Conservation (phyloP, 331 rosid genomes). For the Malus hybrid region DNA sequence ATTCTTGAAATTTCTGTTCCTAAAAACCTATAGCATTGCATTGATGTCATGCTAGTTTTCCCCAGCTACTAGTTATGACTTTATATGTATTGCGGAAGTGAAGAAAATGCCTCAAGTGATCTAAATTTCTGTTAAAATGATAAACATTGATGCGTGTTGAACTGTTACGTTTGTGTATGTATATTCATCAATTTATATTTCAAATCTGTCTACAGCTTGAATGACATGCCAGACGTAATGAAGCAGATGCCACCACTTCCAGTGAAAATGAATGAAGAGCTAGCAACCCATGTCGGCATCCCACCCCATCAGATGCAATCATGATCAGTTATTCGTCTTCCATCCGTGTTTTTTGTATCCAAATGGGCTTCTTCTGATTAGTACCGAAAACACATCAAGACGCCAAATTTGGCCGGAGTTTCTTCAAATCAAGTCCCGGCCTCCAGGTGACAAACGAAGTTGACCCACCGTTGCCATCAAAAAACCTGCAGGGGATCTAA, state of each 20-base stretch:
- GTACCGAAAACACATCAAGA: not conserved
- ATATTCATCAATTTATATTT: not conserved
- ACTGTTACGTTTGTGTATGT: not conserved
- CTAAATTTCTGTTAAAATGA: not conserved
- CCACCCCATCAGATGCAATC: slow-evolving; percentile 51
- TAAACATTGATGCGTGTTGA: not conserved
- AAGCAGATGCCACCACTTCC: slow-evolving; percentile 98
- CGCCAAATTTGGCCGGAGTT: slow-evolving; percentile 11
- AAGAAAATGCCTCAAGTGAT: not conserved
- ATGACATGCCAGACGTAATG: slow-evolving; percentile 79
- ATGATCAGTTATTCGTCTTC: slow-evolving; percentile 19
- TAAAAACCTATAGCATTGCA: too few species aligned
- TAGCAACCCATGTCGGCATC: slow-evolving; percentile 70
- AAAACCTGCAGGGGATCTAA: slow-evolving; percentile 20
- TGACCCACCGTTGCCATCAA: slow-evolving; percentile 25
- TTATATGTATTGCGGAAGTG: not conserved
- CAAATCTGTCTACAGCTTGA: slow-evolving; percentile 36
- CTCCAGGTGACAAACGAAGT: slow-evolving; percentile 22
- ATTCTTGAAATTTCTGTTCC: too few species aligned
- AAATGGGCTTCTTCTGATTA: not conserved
- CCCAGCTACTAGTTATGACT: not conserved
- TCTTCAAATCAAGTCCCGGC: slow-evolving; percentile 15
- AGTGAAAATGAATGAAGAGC: slow-evolving; percentile 84
- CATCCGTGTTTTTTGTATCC: not conserved
- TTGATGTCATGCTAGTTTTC: too few species aligned